Conservation (phyloP, 2,329 filamentous ascomycete species). For the Parastagonospora avenae region DNA sequence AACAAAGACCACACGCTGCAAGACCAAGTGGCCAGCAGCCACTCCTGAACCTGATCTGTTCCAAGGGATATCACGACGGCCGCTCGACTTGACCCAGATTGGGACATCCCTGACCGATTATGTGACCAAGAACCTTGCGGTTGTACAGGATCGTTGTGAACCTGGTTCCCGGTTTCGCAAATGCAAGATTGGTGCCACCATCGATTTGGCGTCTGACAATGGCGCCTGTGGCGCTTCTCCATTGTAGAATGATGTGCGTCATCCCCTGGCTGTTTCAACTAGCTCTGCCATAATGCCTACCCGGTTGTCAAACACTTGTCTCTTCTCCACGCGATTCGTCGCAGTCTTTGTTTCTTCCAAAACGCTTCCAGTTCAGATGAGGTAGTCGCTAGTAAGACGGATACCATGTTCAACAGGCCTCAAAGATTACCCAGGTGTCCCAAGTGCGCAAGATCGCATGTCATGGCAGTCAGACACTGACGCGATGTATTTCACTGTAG, state of each 20-base stretch:
- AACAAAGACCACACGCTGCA: not conserved
- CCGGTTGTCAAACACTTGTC: slow-evolving; percentile 32
- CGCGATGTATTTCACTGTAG: slow-evolving; percentile 12
- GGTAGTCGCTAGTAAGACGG: slow-evolving; percentile 19
- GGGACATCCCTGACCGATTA: slow-evolving; percentile 13
- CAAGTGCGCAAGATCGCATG: not conserved
- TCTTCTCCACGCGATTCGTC: slow-evolving; percentile 34
- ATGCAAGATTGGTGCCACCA: slow-evolving; percentile 46
- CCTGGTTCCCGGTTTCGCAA: slow-evolving; percentile 43
- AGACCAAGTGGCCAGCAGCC: not conserved
- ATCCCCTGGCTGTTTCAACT: slow-evolving; percentile 29
- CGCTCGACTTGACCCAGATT: slow-evolving; percentile 11
- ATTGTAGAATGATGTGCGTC: slow-evolving; percentile 39
- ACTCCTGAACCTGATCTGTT: not conserved
- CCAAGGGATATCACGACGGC: slow-evolving; percentile 1
- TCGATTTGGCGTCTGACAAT: slow-evolving; percentile 31
- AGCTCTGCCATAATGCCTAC: slow-evolving; percentile 16
- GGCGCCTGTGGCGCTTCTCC: slow-evolving; percentile 39
- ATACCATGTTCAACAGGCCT: not conserved
- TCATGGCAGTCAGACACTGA: slow-evolving; percentile 11
- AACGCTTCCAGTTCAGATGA: slow-evolving; percentile 7
- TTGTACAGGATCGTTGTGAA: slow-evolving; percentile 42
- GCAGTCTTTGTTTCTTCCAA: slow-evolving; percentile 24
- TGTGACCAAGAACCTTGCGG: slow-evolving; percentile 21
- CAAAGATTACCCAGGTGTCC: not conserved